Evolutionary conservation across 805 yeast species (phyloP).

Genomic region (Lipomyces mesembrius): DNA sequence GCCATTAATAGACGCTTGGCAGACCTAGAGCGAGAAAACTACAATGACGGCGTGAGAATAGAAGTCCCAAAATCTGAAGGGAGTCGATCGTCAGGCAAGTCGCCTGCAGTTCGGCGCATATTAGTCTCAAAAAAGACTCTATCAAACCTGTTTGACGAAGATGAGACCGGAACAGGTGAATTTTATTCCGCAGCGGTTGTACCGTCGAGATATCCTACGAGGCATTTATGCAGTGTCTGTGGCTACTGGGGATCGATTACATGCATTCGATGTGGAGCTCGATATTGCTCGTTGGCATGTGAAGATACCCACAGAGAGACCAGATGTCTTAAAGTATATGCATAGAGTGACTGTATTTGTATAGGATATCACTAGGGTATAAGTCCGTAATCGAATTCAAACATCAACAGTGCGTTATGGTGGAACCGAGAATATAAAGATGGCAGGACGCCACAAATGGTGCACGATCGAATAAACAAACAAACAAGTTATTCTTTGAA

Average conservation of each 20-base stretch:
- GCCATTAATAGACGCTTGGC: slow-evolving; percentile 29
- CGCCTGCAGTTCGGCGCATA: slow-evolving; percentile 44
- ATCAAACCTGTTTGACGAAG: slow-evolving; percentile 50
- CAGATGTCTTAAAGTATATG: slow-evolving; percentile 45
- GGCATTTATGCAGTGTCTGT: slow-evolving; percentile 48
- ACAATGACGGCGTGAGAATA: slow-evolving; percentile 45
- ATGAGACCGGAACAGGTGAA: slow-evolving; percentile 43
- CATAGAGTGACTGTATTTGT: slow-evolving; percentile 16
- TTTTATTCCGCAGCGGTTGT: slow-evolving; percentile 43
- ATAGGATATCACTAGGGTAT: background rate
- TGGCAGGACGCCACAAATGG: background rate
- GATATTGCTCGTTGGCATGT: slow-evolving; percentile 47
- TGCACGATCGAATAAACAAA: background rate
- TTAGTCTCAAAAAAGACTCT: slow-evolving; percentile 48
- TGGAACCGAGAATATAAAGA: background rate
- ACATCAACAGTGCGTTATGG: background rate
- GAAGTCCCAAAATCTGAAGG: slow-evolving; percentile 42
- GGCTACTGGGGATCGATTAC: slow-evolving; percentile 48
- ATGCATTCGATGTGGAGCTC: slow-evolving; percentile 48
- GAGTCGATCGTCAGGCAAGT: slow-evolving; percentile 21
- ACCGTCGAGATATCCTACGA: slow-evolving; percentile 48
- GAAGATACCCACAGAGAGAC: slow-evolving; percentile 48
- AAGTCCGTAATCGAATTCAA: background rate
- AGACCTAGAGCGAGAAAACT: slow-evolving; percentile 48
- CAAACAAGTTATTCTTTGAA: background rate